A percentile compares a stretch with the other conserved stretches of the same genome.
Evolutionary conservation across 2,329 filamentous ascomycete genomes (phyloP).

Genomic region (Emergomyces orientalis): DNA sequence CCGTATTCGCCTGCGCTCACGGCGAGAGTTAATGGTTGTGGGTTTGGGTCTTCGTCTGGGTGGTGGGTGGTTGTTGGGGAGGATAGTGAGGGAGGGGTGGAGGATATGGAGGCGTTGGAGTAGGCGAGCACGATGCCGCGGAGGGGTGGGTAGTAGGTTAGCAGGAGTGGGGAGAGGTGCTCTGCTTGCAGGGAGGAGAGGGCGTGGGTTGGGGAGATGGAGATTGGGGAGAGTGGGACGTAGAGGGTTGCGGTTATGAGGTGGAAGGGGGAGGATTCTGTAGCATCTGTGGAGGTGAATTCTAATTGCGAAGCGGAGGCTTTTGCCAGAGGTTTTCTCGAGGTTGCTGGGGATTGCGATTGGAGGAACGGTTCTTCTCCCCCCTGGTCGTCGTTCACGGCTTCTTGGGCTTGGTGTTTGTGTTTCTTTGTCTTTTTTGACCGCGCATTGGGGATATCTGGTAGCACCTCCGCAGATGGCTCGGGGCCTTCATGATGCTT

Average conservation of each 20-base stretch:
- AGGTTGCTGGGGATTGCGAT: conserved; percentile 18
- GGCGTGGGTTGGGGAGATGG: conserved; percentile 43
- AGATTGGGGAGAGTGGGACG: conserved; percentile 50
- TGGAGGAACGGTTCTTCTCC: conserved; percentile 27
- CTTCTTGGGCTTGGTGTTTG: conserved; percentile 9
- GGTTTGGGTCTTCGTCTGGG: conserved; percentile 22
- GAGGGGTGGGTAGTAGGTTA: conserved; percentile 53
- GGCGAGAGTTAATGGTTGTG: conserved; percentile 35
- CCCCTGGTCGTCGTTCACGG: background rate
- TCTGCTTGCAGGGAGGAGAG: conserved; percentile 51
- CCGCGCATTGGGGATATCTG: background rate
- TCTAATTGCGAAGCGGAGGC: conserved; percentile 24
- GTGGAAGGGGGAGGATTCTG: conserved; percentile 57
- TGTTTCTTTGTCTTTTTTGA: conserved; percentile 10
- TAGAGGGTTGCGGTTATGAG: conserved; percentile 70
- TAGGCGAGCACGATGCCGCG: conserved; percentile 50
- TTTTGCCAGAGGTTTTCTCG: conserved; percentile 28
- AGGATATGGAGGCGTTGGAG: conserved; percentile 36
- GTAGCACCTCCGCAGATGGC: background rate
- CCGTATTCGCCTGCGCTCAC: conserved; percentile 65
- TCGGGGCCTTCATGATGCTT: background rate
- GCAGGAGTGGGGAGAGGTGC: conserved; percentile 53
- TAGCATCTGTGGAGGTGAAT: conserved; percentile 4
- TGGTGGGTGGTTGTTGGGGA: conserved; percentile 21
- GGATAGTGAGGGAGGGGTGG: conserved; percentile 17